Percentiles rank a stretch among this genome's conserved stretches.
Evolutionary conservation across 2,329 filamentous ascomycete genomes (phyloP).

Genomic region (Ilyonectria destructans): DNA sequence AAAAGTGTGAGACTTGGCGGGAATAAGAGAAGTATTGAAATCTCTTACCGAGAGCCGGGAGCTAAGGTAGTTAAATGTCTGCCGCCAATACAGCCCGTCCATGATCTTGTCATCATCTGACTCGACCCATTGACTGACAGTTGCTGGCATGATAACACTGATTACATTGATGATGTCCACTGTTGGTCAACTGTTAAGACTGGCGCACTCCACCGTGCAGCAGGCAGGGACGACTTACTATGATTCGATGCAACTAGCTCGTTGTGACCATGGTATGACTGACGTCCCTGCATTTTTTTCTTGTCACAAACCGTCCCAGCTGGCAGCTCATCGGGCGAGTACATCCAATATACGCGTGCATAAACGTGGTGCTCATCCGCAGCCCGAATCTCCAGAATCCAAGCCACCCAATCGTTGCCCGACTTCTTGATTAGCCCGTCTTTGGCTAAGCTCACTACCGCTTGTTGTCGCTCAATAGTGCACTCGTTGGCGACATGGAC

Average conservation of each 20-base stretch:
- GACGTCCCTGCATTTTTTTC: slow-evolving; percentile 67
- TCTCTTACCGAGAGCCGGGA: too few species aligned
- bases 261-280: slow-evolving; percentile 77
- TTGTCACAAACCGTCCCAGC: slow-evolving; percentile 68
- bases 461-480: too few species aligned
- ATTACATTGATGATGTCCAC: slow-evolving; percentile 84
- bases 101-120: slow-evolving; percentile 76
- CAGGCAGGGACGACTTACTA: slow-evolving; percentile 62
- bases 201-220: background rate
- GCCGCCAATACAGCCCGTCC: slow-evolving; percentile 75
- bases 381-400: slow-evolving; percentile 83
- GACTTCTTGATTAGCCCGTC: slow-evolving; percentile 46
- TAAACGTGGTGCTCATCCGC: slow-evolving; percentile 82
- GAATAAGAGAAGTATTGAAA: too few species aligned
- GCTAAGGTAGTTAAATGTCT: slow-evolving; percentile 72
- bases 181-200: slow-evolving; percentile 47
- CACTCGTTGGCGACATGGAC: too few species aligned
- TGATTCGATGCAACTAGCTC: slow-evolving; percentile 83
- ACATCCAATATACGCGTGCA: slow-evolving; percentile 83
- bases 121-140: slow-evolving; percentile 80
- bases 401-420: slow-evolving; percentile 81
- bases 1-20: too few species aligned
- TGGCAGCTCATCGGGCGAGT: slow-evolving; percentile 81
- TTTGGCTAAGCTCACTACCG: too few species aligned
- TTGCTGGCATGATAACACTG: slow-evolving; percentile 75